A percentile compares a stretch with the other conserved stretches of the same genome.
These are phyloP conservation scores for Sphenostylis stenocarpa DNA, from an alignment of 306 rosid species.

Conservation along the genomic window DNA sequence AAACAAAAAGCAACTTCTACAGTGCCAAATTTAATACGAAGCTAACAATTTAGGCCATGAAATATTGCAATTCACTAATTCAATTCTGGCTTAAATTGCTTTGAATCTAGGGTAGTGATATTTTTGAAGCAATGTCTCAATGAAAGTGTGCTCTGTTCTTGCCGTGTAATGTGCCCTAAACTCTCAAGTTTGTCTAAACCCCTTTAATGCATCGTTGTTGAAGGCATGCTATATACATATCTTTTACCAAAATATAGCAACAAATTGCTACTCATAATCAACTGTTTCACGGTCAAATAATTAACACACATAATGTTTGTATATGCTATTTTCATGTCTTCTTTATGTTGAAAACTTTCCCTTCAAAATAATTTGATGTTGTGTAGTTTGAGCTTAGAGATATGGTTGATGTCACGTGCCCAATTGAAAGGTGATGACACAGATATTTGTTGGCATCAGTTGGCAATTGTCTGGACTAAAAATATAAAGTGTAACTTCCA, in stretches of 20 bases:
- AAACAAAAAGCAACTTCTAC: not conserved
- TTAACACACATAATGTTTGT: not conserved
- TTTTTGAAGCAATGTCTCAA: not conserved
- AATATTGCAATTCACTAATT: conserved; percentile 12
- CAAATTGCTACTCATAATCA: not conserved
- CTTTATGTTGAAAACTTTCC: too few relatives aligned
- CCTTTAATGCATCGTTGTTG: not conserved
- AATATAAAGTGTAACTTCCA: not conserved
- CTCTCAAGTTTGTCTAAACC: not conserved
- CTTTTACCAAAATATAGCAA: not conserved
- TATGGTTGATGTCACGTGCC: not conserved
- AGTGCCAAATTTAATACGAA: conserved; percentile 16
- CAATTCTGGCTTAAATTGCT: not conserved
- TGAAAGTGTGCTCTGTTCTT: conserved; percentile 5
- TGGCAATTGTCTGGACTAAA: not conserved
- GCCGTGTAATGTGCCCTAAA: conserved; percentile 18
- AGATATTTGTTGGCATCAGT: not conserved
- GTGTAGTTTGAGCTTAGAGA: not conserved
- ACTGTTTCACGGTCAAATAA: not conserved
- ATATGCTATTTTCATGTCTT: not conserved
- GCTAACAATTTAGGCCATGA: conserved; percentile 5
- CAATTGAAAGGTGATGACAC: not conserved
- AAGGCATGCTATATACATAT: not conserved
- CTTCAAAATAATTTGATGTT: too few relatives aligned
- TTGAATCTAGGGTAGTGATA: not conserved